Percentiles rank a stretch among this genome's conserved stretches.
Conservation (phyloP, 1,284 basidiomycete species). For the Gymnopus androsaceus region DNA sequence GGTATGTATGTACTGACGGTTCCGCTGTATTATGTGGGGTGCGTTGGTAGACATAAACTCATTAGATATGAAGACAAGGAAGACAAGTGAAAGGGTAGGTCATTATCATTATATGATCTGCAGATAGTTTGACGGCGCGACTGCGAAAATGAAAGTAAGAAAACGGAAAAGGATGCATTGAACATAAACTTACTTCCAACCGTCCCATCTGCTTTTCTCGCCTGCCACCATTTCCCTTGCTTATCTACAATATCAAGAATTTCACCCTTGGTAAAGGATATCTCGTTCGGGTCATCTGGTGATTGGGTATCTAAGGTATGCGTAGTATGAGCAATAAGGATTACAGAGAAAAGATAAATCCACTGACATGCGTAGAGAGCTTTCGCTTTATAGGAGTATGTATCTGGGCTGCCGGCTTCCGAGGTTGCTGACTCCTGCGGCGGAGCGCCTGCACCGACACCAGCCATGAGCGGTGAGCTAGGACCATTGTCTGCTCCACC, state of each 20-base stretch:
- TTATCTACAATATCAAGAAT: slow-evolving; percentile 94
- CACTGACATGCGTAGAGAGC: slow-evolving; percentile 86
- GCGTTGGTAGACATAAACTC: slow-evolving; percentile 1
- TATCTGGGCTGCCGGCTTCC: slow-evolving; percentile 38
- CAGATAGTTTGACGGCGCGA: slow-evolving; percentile 82
- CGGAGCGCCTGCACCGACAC: slow-evolving; percentile 53
- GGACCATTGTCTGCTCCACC: slow-evolving; percentile 40
- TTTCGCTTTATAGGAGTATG: slow-evolving; percentile 74
- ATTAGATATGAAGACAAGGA: neutral
- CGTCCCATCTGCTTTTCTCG: slow-evolving; percentile 80
- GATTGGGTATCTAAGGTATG: slow-evolving; percentile 82
- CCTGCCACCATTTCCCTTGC: slow-evolving; percentile 96
- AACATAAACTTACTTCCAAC: slow-evolving; percentile 69
- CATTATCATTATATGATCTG: slow-evolving; percentile 55
- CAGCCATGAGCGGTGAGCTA: slow-evolving; percentile 69
- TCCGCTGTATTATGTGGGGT: slow-evolving; percentile 12
- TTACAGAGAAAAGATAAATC: slow-evolving; percentile 14
- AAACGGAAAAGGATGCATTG: slow-evolving; percentile 2
- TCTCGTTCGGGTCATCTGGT: slow-evolving; percentile 94
- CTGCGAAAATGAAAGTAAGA: slow-evolving; percentile 36
- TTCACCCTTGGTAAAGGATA: slow-evolving; percentile 93
- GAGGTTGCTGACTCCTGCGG: slow-evolving; percentile 18
- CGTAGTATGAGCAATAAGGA: slow-evolving; percentile 23
- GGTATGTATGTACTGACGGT: slow-evolving; percentile 9
- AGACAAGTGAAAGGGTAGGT: neutral